Conservation (phyloP, 2,329 filamentous ascomycete species). For the Alternaria dauci region DNA sequence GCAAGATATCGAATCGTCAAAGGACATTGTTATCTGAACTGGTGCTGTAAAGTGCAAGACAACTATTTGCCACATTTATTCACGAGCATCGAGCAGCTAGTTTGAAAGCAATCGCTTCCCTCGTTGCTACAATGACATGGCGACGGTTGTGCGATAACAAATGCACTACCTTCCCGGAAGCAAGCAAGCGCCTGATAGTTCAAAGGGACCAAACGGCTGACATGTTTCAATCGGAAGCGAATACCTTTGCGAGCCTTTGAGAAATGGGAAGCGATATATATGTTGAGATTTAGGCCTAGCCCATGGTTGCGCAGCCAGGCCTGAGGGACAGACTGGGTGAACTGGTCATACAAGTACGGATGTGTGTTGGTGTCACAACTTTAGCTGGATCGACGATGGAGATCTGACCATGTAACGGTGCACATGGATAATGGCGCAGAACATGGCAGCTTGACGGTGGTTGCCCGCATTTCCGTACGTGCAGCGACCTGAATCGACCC, state of each 20-base stretch:
- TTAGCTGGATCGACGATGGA: slow-evolving; percentile 5
- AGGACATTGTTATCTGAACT: background rate
- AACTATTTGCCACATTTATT: background rate
- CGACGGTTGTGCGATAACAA: background rate
- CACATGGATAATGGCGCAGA: background rate
- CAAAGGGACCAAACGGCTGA: background rate
- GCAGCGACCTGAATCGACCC: background rate
- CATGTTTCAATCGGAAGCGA: background rate
- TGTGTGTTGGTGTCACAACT: slow-evolving; percentile 12
- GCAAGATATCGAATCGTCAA: background rate
- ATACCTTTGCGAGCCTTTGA: background rate
- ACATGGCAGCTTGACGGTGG: background rate
- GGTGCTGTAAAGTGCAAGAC: background rate
- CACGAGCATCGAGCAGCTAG: background rate
- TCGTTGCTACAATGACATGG: background rate
- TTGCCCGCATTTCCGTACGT: background rate
- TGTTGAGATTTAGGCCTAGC: background rate
- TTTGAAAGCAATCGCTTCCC: background rate
- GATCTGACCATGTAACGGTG: slow-evolving; percentile 11
- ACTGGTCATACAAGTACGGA: slow-evolving; percentile 17
- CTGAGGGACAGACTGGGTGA: slow-evolving; percentile 11
- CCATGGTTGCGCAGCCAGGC: background rate
- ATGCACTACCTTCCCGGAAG: background rate
- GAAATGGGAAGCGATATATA: background rate
- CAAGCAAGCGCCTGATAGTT: background rate